Percentiles rank a stretch among this genome's conserved stretches.
Evolutionary conservation across 1,284 basidiomycete genomes (phyloP).

Genomic region (Irpex lacteus): DNA sequence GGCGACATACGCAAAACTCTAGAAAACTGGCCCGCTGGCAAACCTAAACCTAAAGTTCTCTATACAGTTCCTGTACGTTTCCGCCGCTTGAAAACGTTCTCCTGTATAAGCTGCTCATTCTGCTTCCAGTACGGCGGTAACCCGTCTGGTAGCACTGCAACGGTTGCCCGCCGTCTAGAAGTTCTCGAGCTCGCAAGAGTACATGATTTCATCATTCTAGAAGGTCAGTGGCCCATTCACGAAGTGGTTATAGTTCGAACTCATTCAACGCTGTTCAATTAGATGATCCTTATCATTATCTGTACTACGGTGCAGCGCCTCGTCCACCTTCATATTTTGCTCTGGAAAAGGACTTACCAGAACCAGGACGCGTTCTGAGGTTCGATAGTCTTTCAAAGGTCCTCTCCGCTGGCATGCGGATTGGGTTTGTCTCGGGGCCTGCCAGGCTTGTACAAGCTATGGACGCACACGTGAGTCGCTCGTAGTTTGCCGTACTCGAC

Average conservation of each 20-base stretch:
- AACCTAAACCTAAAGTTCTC: slow-evolving; percentile 76
- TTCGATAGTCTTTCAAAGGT: slow-evolving; percentile 92
- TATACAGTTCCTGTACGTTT: slow-evolving; percentile 77
- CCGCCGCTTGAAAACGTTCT: not conserved
- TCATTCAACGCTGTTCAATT: not conserved
- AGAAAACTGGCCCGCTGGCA: slow-evolving; percentile 72
- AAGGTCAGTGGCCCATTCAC: slow-evolving; percentile 48
- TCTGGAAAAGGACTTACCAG: slow-evolving; percentile 59
- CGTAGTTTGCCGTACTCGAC: slow-evolving; percentile 9
- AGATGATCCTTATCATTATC: slow-evolving; percentile 81
- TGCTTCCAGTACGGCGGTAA: slow-evolving; percentile 72
- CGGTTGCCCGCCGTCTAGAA: slow-evolving; percentile 72
- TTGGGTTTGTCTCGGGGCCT: slow-evolving; percentile 86
- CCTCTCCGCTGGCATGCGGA: slow-evolving; percentile 75
- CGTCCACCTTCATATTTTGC: slow-evolving; percentile 77
- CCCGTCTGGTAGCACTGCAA: slow-evolving; percentile 79
- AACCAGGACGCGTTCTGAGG: slow-evolving; percentile 76
- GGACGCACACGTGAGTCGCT: slow-evolving; percentile 58
- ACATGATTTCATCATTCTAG: slow-evolving; percentile 82
- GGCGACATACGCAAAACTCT: slow-evolving; percentile 64
- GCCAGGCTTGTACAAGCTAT: slow-evolving; percentile 71
- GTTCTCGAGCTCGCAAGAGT: slow-evolving; percentile 74
- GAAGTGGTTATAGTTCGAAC: not conserved
- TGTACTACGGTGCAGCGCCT: slow-evolving; percentile 66
- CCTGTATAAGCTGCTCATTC: not conserved